phyloP scores from a whole-genome alignment of 345 rosid species.

The Isatis tinctoria region DNA sequence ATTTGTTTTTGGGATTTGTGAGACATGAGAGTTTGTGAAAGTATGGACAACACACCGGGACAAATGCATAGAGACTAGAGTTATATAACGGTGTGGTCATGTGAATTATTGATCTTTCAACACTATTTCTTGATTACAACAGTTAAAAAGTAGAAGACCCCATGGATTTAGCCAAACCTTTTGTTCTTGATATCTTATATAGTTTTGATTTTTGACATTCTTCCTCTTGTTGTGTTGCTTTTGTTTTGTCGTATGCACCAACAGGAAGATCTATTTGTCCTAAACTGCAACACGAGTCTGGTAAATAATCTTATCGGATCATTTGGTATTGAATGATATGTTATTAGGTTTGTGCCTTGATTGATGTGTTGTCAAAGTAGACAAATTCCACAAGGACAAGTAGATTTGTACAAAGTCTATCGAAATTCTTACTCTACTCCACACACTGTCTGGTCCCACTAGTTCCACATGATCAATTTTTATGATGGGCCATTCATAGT shows the following conservation, averaged over 20 bases:
- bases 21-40: conserved; percentile 33
- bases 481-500: background rate
- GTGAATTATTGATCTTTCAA: conserved; percentile 23
- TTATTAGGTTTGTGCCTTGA: background rate
- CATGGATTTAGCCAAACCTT: conserved; percentile 21
- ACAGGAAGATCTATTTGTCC: conserved; percentile 13
- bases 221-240: conserved; percentile 32
- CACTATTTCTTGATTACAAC: conserved; percentile 10
- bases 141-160: conserved; percentile 10
- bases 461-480: background rate
- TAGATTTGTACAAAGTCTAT: conserved; percentile 2
- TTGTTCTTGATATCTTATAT: background rate
- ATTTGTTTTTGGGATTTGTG: conserved; percentile 20
- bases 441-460: conserved; percentile 16
- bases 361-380: conserved; percentile 26
- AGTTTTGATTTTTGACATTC: conserved; percentile 10
- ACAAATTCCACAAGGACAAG: conserved; percentile 49
- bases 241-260: conserved; percentile 6
- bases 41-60: conserved; percentile 28
- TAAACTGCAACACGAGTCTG: conserved; percentile 16
- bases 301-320: conserved; percentile 20
- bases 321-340: conserved; percentile 19
- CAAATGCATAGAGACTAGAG: conserved; percentile 36
- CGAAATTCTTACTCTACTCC: conserved; percentile 19
- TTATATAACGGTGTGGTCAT: conserved; percentile 22